Evolutionary conservation across 345 rosid genomes (phyloP), one percentile per base, ranked within the genome.

Genomic region (Durio zibethinus): DNA sequence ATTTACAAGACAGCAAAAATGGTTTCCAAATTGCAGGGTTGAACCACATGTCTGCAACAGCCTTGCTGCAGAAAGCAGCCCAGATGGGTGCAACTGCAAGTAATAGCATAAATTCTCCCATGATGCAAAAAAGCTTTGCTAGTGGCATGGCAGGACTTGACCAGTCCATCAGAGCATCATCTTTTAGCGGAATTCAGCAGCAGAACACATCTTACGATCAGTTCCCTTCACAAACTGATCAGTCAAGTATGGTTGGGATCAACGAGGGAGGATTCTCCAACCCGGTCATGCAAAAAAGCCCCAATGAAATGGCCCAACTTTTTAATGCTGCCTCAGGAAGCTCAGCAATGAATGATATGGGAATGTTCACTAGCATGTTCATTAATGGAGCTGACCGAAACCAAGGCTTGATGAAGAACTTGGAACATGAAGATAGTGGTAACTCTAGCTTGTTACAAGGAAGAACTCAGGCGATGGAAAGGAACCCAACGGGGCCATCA

Each of bases 31-130:
- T 83, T 57, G 43, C 81, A 0, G 88, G 86, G 18, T 74, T 85
- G 0, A 85, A 89, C 63, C 87, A 85, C 83, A 87, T 89, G 93
- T 91, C 96, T 2, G 96, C 93, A 0, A 89, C 96, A 2, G 92
- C 92, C 16, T 71, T 88, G 80, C 65, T 89, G 63, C 92, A 88
- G 74, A 89, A 88, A 65, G 96, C 93, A 3, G 92, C 93, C 10
- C 92, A 91, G 60, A 89, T 91, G 90, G 93, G 93, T 33, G 91
- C 93, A 33, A 85, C 91, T 1, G 90, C 90, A 15, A 89, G 89
- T 84, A 88, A 84, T 74, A 85, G 80, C 76, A 86, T 87, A 61
- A 91, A 89, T 72, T 89, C 93, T 21, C 90, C 93, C 0, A 80
- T 91, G 89, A 89, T 87, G 90, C 95, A 91, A 56, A 89, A 88